Base-by-base conservation (phyloP, 2,329 filamentous ascomycete genomes). In the Sporothrix brunneoviolacea region DNA sequence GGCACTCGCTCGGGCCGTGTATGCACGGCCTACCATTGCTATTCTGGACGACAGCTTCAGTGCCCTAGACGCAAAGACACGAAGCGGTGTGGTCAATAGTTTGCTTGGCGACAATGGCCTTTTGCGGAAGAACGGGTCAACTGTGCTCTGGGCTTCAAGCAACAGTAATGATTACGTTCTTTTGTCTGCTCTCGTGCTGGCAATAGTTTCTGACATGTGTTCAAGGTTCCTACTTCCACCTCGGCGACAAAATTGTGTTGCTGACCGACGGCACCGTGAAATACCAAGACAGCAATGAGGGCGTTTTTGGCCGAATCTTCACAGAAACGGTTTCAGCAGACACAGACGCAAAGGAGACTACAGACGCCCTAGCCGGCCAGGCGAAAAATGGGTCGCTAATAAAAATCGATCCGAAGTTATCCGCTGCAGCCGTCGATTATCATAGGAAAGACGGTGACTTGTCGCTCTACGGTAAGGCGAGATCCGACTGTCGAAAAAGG, bases 211-310 rank as follows among this genome's bases (percentile, higher is more conserved):
- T 32, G 12, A 39, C 36, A 6, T 21, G 16, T 36, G 8, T 13
- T 4, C 16, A 32, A 36, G 19, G 42, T 5, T 38, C 44, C 5
- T 62, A 68, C 45, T 68, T 74, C 12, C 59, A 64, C 16, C 54
- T 69, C 6, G 68, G 67, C 8, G 70, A 75, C 56, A 61, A 70
- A 6, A 59, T 76, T 10, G 54, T 75, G 15, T 58, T 70, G 4
- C 63, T 76, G 1, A 62, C 64, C 37, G 40, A 63, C 40, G 62
- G 63, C 2, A 58, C 55, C 1, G 64, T 74, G 8, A 51, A 57
- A 8, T 65, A 71, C 24, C 67, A 70, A 54, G 18, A n/a, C 10
- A 24, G 15, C 12, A 16, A 33, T 22, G 7, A 21, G 7, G 33
- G 16, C 12, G 1, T 40, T 8, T 30, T 47, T 22, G 13, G 28